Evolutionary conservation across 352 stramenopile species (phyloP).

Genomic region (Phytopythium chamaehyphon): DNA sequence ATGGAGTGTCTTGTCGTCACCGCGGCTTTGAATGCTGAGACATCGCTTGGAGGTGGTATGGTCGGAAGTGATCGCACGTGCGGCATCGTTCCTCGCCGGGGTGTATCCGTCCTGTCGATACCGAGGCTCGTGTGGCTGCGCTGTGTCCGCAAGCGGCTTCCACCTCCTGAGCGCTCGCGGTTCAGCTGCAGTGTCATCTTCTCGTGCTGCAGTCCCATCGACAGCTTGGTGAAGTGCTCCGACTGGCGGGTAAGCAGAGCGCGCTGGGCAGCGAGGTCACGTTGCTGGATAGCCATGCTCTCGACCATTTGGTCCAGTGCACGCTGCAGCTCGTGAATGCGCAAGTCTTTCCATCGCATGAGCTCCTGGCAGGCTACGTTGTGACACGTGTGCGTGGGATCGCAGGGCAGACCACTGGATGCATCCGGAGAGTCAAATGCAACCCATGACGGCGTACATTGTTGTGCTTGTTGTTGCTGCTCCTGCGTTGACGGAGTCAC

Average conservation of each 20-base stretch:
- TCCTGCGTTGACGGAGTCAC: constrained; percentile 6
- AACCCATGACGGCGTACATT: neutral
- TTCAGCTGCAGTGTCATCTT: constrained; percentile 28
- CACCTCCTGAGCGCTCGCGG: neutral
- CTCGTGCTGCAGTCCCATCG: constrained; percentile 27
- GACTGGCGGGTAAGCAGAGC: constrained; percentile 25
- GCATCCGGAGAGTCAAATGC: constrained; percentile 1
- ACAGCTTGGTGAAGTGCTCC: constrained; percentile 29
- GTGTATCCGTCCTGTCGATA: neutral
- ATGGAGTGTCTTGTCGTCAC: neutral
- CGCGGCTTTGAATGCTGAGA: neutral
- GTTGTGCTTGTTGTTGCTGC: neutral
- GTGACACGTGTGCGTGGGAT: constrained; percentile 10
- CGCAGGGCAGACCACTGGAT: neutral
- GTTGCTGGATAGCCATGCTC: constrained; percentile 36
- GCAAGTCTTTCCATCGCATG: constrained; percentile 25
- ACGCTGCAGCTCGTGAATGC: constrained; percentile 27
- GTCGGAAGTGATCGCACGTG: constrained; percentile 2
- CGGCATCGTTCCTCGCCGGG: neutral
- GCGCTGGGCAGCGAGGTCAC: constrained; percentile 28
- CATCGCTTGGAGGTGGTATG: neutral
- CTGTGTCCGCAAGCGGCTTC: neutral
- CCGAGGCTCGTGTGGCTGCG: neutral
- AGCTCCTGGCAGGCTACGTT: constrained; percentile 18
- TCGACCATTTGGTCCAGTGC: constrained; percentile 37